Evolutionary conservation across 2,329 filamentous ascomycete genomes (phyloP).

Genomic region (Exutisphaerella laricina): DNA sequence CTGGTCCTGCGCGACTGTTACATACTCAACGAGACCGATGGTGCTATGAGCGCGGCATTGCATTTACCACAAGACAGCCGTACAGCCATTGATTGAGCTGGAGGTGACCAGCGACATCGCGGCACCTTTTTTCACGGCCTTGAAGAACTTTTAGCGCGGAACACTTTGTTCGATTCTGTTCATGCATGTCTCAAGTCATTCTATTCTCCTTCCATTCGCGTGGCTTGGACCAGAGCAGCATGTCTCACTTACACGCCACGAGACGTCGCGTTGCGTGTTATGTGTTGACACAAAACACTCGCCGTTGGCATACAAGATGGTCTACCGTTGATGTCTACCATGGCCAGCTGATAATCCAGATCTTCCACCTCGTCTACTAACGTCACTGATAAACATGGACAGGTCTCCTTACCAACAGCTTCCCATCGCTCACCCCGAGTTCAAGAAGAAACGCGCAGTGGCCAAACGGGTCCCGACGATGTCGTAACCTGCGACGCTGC

Average conservation of each 20-base stretch:
- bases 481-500: not conserved
- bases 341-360: not conserved
- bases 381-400: not conserved
- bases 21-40: slow-evolving; percentile 6
- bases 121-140: slow-evolving; percentile 3
- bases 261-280: not conserved
- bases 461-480: not conserved
- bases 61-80: slow-evolving; percentile 1
- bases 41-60: slow-evolving; percentile 7
- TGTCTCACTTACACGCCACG: not conserved
- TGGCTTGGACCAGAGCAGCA: not conserved
- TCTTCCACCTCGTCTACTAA: not conserved
- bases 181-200: slow-evolving; percentile 1
- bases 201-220: not conserved
- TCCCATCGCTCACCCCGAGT: not conserved
- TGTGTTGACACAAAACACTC: not conserved
- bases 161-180: not conserved
- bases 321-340: not conserved
- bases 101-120: not conserved
- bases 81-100: not conserved
- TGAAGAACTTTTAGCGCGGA: slow-evolving; percentile 3
- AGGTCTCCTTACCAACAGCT: not conserved
- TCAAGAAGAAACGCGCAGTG: not conserved
- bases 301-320: not conserved
- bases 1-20: slow-evolving; percentile 8